Percentiles rank a stretch among this genome's conserved stretches.
phyloP scores from a whole-genome alignment of 805 yeast species.

The Metschnikowia corniflorae region DNA sequence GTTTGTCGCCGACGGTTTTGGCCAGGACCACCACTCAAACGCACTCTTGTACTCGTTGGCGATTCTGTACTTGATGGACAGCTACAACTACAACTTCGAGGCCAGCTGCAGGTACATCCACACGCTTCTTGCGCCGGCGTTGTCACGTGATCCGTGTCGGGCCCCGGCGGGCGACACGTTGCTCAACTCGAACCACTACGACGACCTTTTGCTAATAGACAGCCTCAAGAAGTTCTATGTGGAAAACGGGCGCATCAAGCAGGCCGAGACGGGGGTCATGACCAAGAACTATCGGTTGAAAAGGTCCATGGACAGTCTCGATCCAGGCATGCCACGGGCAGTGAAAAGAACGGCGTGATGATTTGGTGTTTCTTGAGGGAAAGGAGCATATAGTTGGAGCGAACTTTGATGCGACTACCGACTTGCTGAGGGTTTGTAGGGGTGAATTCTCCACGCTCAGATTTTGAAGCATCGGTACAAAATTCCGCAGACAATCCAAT shows the following conservation, averaged over 20 bases:
- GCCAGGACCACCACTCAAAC: constrained; percentile 25
- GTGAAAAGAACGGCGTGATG: constrained; percentile 9
- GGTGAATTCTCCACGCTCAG: too few relatives aligned
- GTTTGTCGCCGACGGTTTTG: constrained; percentile 30
- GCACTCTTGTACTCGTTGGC: constrained; percentile 23
- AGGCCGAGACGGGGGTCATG: constrained; percentile 21
- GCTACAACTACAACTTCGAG: constrained; percentile 32
- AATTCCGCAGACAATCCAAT: too few relatives aligned
- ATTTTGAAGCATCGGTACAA: too few relatives aligned
- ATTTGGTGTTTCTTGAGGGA: too few relatives aligned
- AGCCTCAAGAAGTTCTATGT: constrained; percentile 35
- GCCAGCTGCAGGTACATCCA: constrained; percentile 27
- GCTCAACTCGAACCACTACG: constrained; percentile 32
- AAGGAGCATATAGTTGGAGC: too few relatives aligned
- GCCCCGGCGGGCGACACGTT: constrained; percentile 2
- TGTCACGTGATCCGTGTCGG: background rate
- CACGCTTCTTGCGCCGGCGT: constrained; percentile 12
- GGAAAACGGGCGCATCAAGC: constrained; percentile 34
- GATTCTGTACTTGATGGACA: constrained; percentile 39
- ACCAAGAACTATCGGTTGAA: constrained; percentile 30
- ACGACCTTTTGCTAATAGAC: constrained; percentile 38
- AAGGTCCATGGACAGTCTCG: constrained; percentile 16
- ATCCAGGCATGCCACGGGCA: constrained; percentile 2
- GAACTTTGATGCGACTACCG: too few relatives aligned
- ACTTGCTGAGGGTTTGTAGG: too few relatives aligned